Conservation (phyloP, 192 early-diverging fungal genomes). For the Rhizoclosmatium sp. region DNA sequence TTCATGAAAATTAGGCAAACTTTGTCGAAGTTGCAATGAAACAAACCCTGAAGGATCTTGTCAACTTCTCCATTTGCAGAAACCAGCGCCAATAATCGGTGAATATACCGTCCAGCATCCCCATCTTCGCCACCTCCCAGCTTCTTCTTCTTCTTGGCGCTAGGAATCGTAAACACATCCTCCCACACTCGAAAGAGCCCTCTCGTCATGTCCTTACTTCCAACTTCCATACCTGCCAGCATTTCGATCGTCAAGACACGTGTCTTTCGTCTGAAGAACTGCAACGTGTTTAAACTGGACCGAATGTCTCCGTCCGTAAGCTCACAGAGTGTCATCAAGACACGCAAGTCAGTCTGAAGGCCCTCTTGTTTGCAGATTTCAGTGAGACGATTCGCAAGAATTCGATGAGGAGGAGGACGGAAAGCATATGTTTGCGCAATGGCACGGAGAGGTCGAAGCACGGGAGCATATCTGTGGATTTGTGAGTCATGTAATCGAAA, state of each 20-base stretch:
- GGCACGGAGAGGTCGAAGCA: slow-evolving; percentile 82
- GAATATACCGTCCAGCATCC: slow-evolving; percentile 57
- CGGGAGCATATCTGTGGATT: slow-evolving; percentile 79
- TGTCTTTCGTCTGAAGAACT: slow-evolving; percentile 53
- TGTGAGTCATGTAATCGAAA: background rate
- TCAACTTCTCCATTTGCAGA: slow-evolving; percentile 83
- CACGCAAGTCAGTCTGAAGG: slow-evolving; percentile 75
- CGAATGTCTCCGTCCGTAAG: slow-evolving; percentile 88
- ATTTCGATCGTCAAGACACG: slow-evolving; percentile 44
- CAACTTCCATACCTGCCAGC: slow-evolving; percentile 53
- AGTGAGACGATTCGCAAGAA: slow-evolving; percentile 77
- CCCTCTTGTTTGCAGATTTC: slow-evolving; percentile 83
- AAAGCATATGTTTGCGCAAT: slow-evolving; percentile 80
- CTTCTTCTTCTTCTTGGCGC: slow-evolving; percentile 37
- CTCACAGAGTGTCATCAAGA: slow-evolving; percentile 78
- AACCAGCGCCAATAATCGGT: slow-evolving; percentile 57
- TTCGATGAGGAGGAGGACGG: slow-evolving; percentile 61
- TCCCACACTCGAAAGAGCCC: slow-evolving; percentile 86
- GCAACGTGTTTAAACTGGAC: slow-evolving; percentile 87
- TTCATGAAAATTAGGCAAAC: too few relatives aligned
- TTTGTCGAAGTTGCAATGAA: background rate
- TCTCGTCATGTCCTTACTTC: slow-evolving; percentile 81
- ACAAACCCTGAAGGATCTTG: slow-evolving; percentile 80
- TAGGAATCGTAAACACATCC: slow-evolving; percentile 69
- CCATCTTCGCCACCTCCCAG: slow-evolving; percentile 19